Evolutionary conservation across 495 filamentous ascomycete genomes (phyloP), one percentile per base, ranked within the genome.

Genomic region (Cenococcum geophilum): DNA sequence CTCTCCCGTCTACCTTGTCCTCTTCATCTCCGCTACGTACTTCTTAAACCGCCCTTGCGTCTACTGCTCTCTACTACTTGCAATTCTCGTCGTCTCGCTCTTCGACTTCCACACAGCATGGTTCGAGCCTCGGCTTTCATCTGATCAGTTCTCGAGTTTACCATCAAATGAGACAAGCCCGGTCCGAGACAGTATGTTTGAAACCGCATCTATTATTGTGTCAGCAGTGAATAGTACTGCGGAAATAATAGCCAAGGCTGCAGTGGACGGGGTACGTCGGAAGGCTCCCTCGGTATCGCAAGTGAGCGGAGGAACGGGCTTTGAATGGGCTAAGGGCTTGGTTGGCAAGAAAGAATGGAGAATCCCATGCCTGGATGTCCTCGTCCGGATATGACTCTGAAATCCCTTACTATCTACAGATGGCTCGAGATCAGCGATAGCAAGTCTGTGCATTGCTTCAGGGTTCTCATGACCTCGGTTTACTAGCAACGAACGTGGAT

Each of bases 1-100:
- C 8, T 69, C 74, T 4, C 73, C 73, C n/a, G 59, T 76, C 60
- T 76, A 75, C 65, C 64, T 75, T 65, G 22, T 73, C 63, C 73
- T 76, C 68, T 76, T 76, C 70, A 61, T 76, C 55, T 66, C 70
- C 16, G 72, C 67, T 8, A 72, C 68, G 43, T 76, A 74, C 62
- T 63, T 71, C 62, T 70, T 76, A 51, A 71, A 75, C 60, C 70
- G 74, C 18, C 74, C 75, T 4, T 76, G 75, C 65, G 70, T 76
- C 35, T 76, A 76, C 69, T 76, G 75, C 69, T 71, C 70, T 35
- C 64, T 76, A 52, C 72, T 76, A 45, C 71, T 76, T 47, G 65
- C 68, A 65, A 70, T 76, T 56, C 71, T 76, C 55, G 65, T 75
- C 51, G 56, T 75, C 36, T 63, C 74, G 5, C 68, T 76, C 61